A percentile compares a stretch with the other conserved stretches of the same genome.
Evolutionary conservation across 169 alveolate genomes (phyloP).

Genomic region (Plasmodium berghei): DNA sequence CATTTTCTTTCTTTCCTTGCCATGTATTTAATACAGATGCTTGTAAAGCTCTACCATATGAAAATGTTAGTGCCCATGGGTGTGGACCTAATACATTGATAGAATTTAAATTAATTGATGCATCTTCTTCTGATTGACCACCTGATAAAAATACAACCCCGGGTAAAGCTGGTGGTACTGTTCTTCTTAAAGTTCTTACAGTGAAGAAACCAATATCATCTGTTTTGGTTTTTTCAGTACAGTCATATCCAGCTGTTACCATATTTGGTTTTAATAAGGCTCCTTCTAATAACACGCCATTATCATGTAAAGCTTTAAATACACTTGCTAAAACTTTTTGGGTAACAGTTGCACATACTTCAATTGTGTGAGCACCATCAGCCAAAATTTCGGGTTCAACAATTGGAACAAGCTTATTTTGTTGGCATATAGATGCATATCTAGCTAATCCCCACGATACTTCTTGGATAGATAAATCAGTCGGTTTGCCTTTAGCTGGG

Average conservation of each 20-base stretch:
- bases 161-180: constrained; percentile 97
- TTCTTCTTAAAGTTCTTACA: constrained; percentile 94
- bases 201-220: constrained; percentile 96
- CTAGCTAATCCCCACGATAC: constrained; percentile 98
- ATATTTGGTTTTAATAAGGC: constrained; percentile 98
- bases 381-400: constrained; percentile 99
- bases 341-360: constrained; percentile 95
- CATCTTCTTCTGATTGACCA: constrained; percentile 98
- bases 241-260: constrained; percentile 98
- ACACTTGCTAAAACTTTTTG: constrained; percentile 96
- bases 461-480: constrained; percentile 93
- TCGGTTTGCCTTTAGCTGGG: constrained; percentile 91
- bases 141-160: constrained; percentile 99
- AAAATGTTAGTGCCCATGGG: constrained; percentile 98
- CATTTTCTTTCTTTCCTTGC: constrained; percentile 97
- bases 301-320: constrained; percentile 94
- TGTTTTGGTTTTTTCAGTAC: constrained; percentile 91
- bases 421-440: constrained; percentile 98
- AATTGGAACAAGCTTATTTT: constrained; percentile 97
- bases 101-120: constrained; percentile 96
- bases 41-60: constrained; percentile 99
- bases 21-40: constrained; percentile 96
- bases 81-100: constrained; percentile 93
- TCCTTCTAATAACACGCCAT: constrained; percentile 97
- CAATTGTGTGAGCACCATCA: constrained; percentile 97